Percentiles rank a stretch among this genome's conserved stretches.
phyloP scores from a whole-genome alignment of 2,329 filamentous ascomycete species.

The Curvularia spicifera region DNA sequence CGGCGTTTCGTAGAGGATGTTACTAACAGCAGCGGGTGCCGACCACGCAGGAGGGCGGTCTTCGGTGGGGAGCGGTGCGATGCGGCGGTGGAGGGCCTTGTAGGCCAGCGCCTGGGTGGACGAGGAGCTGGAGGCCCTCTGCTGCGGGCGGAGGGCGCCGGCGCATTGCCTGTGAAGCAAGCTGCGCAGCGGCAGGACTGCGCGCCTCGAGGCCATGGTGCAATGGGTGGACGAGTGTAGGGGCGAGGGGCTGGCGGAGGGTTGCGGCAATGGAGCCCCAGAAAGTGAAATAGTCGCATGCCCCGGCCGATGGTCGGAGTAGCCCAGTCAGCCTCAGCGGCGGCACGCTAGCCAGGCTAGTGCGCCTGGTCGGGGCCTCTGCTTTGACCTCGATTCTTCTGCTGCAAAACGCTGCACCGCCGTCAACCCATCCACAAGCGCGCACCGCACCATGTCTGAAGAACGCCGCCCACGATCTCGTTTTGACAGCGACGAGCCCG shows the following conservation, averaged over 20 bases:
- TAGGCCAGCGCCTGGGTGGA: slow-evolving; percentile 95
- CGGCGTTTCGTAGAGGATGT: slow-evolving; percentile 98
- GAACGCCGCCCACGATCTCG: slow-evolving; percentile 86
- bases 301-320: slow-evolving; percentile 18
- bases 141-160: slow-evolving; percentile 38
- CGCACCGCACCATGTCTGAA: slow-evolving; percentile 69
- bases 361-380: slow-evolving; percentile 4
- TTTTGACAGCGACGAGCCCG: slow-evolving; percentile 89
- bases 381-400: slow-evolving; percentile 5
- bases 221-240: slow-evolving; percentile 16
- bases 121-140: slow-evolving; percentile 57
- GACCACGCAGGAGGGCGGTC: slow-evolving; percentile 80
- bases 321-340: slow-evolving; percentile 13
- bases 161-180: slow-evolving; percentile 39
- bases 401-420: slow-evolving; percentile 4
- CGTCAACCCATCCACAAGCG: neutral
- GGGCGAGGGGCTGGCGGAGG: neutral
- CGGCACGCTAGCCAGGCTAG: slow-evolving; percentile 15
- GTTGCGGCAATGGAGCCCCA: slow-evolving; percentile 11
- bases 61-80: slow-evolving; percentile 80
- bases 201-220: slow-evolving; percentile 53
- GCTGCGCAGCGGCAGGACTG: slow-evolving; percentile 49
- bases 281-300: slow-evolving; percentile 16
- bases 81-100: slow-evolving; percentile 92
- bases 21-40: slow-evolving; percentile 92